Conservation (phyloP, 495 filamentous ascomycete genomes). For the Trichocladium uniseriatum region DNA sequence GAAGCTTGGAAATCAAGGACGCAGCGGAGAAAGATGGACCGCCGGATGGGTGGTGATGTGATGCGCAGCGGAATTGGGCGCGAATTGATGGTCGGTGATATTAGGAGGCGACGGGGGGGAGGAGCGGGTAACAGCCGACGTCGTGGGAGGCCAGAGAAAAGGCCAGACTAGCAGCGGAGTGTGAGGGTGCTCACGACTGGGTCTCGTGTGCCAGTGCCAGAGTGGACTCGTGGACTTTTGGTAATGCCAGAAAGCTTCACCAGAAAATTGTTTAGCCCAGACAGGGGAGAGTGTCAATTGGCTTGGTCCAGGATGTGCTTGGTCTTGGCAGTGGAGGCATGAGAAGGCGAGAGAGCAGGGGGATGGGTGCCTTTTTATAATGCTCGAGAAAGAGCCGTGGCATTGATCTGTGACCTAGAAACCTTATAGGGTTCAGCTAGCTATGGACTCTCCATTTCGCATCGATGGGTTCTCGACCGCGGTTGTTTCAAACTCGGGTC, state of each 20-base stretch:
- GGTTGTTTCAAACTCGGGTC: too few relatives aligned
- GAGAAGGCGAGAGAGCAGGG: background rate
- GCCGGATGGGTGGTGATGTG: background rate
- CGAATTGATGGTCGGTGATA: background rate
- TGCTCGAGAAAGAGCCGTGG: too few relatives aligned
- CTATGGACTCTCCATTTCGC: too few relatives aligned
- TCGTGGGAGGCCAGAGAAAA: background rate
- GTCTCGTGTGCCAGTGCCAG: background rate
- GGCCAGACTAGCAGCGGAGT: background rate
- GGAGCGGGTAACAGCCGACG: background rate
- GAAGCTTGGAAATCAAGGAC: too few relatives aligned
- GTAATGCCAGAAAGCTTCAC: constrained; percentile 11
- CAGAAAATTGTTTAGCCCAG: constrained; percentile 6
- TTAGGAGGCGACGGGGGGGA: background rate
- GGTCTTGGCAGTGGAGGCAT: too few relatives aligned
- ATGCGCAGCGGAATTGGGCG: background rate
- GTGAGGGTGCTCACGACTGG: background rate
- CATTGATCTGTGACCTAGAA: too few relatives aligned
- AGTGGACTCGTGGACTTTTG: too few relatives aligned
- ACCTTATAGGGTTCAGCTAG: too few relatives aligned
- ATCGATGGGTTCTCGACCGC: too few relatives aligned
- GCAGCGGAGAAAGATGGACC: background rate
- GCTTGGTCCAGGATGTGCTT: background rate
- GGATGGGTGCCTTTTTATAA: too few relatives aligned
- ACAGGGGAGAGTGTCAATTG: background rate